These are phyloP conservation scores for Globisporangium spiculum DNA, from an alignment of 352 stramenopile genomes.

Conservation along the genomic window DNA sequence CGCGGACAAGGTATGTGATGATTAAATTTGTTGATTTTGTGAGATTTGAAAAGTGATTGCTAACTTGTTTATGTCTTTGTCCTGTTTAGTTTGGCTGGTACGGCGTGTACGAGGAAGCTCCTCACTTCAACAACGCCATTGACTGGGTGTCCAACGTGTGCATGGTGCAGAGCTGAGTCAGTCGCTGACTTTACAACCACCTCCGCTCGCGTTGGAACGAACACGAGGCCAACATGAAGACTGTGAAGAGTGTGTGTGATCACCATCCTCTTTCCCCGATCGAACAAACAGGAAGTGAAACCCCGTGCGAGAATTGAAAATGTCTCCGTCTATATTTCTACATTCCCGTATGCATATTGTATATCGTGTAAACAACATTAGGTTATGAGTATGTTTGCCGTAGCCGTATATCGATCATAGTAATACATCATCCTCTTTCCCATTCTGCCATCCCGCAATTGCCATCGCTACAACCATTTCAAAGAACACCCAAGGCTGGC, in stretches of 20 bases:
- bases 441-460: too few relatives aligned
- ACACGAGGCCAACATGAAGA: background rate
- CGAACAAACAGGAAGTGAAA: background rate
- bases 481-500: too few relatives aligned
- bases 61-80: constrained; percentile 1
- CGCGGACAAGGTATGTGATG: constrained; percentile 37
- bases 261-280: background rate
- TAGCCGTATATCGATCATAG: background rate
- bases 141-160: constrained; percentile 47
- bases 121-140: constrained; percentile 43
- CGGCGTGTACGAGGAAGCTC: constrained; percentile 47
- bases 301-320: constrained; percentile 9
- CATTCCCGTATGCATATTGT: constrained; percentile 5
- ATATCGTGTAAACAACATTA: constrained; percentile 4
- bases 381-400: background rate
- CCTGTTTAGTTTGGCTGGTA: constrained; percentile 45
- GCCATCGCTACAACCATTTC: too few relatives aligned
- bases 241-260: background rate
- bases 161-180: constrained; percentile 20
- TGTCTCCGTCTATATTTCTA: constrained; percentile 7
- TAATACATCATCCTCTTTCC: background rate
- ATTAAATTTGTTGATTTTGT: background rate
- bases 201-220: background rate
- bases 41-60: background rate
- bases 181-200: background rate